Evolutionary conservation across 495 filamentous ascomycete species (phyloP), one percentile per base, ranked within the genome.

Genomic region (Tuber aestivum): DNA sequence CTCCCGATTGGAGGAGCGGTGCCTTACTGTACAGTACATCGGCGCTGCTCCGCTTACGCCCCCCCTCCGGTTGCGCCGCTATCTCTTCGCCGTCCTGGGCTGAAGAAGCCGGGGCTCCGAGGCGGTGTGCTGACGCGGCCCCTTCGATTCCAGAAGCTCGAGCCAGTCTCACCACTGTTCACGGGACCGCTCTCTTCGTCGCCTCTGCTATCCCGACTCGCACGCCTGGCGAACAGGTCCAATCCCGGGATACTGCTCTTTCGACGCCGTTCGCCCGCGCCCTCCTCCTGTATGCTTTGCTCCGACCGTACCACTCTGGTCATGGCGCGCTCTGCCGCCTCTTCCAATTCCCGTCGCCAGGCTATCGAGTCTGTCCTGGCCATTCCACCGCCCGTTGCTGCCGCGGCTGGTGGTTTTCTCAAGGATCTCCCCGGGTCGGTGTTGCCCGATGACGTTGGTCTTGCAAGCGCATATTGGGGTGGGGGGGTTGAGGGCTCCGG

Each of bases 181-280:
- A 70, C 76, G 41, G 72, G 42, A 23, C 72, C 70, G 35, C 72
- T 79, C n/a, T 75, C 78, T 20, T 79, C 78, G 70, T 75, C 78
- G 65, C 72, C 76, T 71, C 78, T 79, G 6, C 41, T 72, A 10
- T 79, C 78, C 70, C 78, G 78, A 42, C 78, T 79, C 65, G 74
- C 72, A 72, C 78, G 74, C n/a, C 77, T 75, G 23, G 76, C 74
- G 70, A 79, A 79, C 41, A 72, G 74, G n/a, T 79, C 72, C 18
- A 79, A 65, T 23, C 77, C 77, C 38, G 77, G 77, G 44, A 79
- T 79, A 56, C 76, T 72, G 76, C 78, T 61, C 79, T 79, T 79
- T 45, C 78, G 76, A 9, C 76, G 70, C 68, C 75, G 78, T 35
- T 76, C 78, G 44, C 44, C 76, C 41, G 78, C 72, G 27, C 78